Conservation (phyloP, 352 stramenopile species). For the Pythium graminicola region DNA sequence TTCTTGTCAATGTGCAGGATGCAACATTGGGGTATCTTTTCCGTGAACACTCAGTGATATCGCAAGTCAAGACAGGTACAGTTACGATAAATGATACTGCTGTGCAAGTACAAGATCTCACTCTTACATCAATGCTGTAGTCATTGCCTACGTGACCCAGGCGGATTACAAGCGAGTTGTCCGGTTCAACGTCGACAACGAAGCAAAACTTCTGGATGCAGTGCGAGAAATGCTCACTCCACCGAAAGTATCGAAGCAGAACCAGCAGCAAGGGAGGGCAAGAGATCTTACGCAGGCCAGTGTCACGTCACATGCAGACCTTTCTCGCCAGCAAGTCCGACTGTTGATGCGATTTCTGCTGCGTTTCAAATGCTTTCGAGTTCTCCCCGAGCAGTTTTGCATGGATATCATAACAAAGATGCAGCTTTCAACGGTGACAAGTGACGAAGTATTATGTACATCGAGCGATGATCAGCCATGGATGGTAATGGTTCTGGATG, state of each 20-base stretch:
- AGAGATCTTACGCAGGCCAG: not conserved
- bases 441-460: constrained; percentile 27
- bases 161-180: constrained; percentile 31
- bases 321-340: constrained; percentile 15
- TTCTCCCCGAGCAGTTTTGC: constrained; percentile 26
- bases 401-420: constrained; percentile 29
- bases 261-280: not conserved
- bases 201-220: constrained; percentile 18
- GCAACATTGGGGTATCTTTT: constrained; percentile 26
- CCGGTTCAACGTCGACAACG: constrained; percentile 32
- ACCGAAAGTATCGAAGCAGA: constrained; percentile 17
- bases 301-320: not conserved
- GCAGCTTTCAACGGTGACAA: constrained; percentile 23
- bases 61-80: constrained; percentile 38
- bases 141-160: constrained; percentile 33
- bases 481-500: constrained; percentile 38
- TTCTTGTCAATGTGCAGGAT: constrained; percentile 25
- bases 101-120: not conserved
- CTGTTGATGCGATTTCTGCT: constrained; percentile 31
- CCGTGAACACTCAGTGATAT: constrained; percentile 30
- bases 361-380: constrained; percentile 35
- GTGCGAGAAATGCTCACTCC: constrained; percentile 21
- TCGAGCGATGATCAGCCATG: constrained; percentile 11
- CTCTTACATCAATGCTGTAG: constrained; percentile 6
- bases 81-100: not conserved